Conservation (phyloP, 164 flowering plant species). For the Annona squamosa region DNA sequence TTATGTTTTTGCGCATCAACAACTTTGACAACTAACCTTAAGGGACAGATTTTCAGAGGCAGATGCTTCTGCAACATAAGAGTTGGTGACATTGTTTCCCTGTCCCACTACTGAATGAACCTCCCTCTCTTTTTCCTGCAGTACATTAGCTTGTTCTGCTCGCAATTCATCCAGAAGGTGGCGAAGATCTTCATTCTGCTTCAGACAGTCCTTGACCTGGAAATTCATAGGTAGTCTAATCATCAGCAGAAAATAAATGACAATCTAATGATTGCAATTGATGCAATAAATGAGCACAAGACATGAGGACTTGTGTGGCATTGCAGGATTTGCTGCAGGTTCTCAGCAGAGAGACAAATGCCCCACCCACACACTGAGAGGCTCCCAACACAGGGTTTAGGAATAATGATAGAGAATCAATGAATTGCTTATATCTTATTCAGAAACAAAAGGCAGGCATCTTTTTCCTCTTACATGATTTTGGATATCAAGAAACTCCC, state of each 20-base stretch:
- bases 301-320: background rate
- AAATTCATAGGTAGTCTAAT: slow-evolving; percentile 2
- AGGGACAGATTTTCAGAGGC: slow-evolving; percentile 44
- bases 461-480: too few species aligned
- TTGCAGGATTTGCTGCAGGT: background rate
- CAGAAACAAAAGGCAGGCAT: too few species aligned
- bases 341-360: background rate
- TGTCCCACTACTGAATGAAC: slow-evolving; percentile 15
- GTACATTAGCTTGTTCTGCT: slow-evolving; percentile 46
- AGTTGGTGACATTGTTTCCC: slow-evolving; percentile 11
- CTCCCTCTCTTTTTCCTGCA: slow-evolving; percentile 17
- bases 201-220: slow-evolving; percentile 81
- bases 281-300: background rate
- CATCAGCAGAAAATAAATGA: too few species aligned
- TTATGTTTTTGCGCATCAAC: too few species aligned
- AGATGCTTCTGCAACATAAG: slow-evolving; percentile 16
- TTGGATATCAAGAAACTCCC: too few species aligned
- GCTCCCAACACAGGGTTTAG: background rate
- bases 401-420: too few species aligned
- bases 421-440: too few species aligned
- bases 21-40: slow-evolving; percentile 37
- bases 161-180: slow-evolving; percentile 52
- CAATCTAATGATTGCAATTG: background rate
- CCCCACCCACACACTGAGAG: too few species aligned
- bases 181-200: slow-evolving; percentile 85